phyloP scores from a whole-genome alignment of 2,329 filamentous ascomycete species.

The Coccinonectria pachysandricola region DNA sequence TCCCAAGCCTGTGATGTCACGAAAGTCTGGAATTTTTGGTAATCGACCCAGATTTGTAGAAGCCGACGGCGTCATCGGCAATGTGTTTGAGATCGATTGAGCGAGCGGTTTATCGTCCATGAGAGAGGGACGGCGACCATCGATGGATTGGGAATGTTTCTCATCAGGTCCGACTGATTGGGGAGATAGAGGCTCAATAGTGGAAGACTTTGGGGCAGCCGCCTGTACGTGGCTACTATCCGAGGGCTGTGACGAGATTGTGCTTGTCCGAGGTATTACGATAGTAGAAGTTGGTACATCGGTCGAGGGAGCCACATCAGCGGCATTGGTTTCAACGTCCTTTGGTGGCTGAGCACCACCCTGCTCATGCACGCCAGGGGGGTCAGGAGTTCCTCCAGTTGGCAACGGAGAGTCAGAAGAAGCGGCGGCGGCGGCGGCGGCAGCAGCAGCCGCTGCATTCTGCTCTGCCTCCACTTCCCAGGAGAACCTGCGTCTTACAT shows the following conservation, averaged over 20 bases:
- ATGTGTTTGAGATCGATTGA: slow-evolving; percentile 23
- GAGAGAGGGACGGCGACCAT: slow-evolving; percentile 30
- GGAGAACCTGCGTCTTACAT: slow-evolving; percentile 24
- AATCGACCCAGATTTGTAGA: slow-evolving; percentile 23
- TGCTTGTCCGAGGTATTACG: too few species aligned
- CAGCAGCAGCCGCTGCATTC: too few species aligned
- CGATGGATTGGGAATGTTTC: too few species aligned
- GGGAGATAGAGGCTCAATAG: slow-evolving; percentile 34
- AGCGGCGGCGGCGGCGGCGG: too few species aligned
- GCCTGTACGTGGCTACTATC: slow-evolving; percentile 12
- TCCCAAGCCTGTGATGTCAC: slow-evolving; percentile 65
- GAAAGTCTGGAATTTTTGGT: slow-evolving; percentile 46
- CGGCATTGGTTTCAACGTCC: slow-evolving; percentile 6
- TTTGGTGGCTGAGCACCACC: slow-evolving; percentile 6
- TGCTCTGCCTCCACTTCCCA: slow-evolving; percentile 25
- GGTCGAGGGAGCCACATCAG: slow-evolving; percentile 11
- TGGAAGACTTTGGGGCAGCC: slow-evolving; percentile 10
- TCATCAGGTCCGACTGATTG: too few species aligned
- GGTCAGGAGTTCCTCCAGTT: too few species aligned
- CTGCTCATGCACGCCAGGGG: slow-evolving; percentile 3
- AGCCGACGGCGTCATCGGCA: slow-evolving; percentile 27
- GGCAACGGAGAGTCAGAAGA: too few species aligned
- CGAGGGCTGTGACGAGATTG: too few species aligned
- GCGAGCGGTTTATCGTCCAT: slow-evolving; percentile 35
- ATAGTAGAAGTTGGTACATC: slow-evolving; percentile 11